These are phyloP conservation scores for Marsdenia floribunda DNA, from an alignment of 257 asterid species.

Conservation along the genomic window DNA sequence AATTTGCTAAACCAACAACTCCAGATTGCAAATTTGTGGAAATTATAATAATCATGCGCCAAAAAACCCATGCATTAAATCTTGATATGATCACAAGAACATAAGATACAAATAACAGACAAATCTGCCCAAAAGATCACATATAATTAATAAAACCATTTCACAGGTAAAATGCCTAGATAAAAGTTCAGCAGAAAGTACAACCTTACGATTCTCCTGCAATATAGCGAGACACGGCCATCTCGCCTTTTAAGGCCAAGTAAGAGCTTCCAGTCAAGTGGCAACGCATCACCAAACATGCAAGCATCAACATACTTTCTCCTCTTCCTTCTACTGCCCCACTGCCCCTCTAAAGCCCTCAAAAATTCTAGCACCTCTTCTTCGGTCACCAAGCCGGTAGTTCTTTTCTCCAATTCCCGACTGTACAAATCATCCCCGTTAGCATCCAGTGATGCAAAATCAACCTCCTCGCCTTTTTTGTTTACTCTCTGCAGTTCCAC, in stretches of 20 bases:
- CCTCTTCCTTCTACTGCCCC: constrained; percentile 93
- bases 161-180: not conserved
- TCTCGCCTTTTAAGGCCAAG: constrained; percentile 79
- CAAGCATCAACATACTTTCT: constrained; percentile 84
- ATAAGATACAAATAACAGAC: not conserved
- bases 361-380: constrained; percentile 57
- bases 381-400: constrained; percentile 61
- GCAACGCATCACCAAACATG: constrained; percentile 54
- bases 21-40: not conserved
- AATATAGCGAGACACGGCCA: constrained; percentile 57
- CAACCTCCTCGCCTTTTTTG: constrained; percentile 55
- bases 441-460: constrained; percentile 49
- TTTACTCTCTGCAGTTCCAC: constrained; percentile 47
- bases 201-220: constrained; percentile 79
- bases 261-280: constrained; percentile 80
- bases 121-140: not conserved
- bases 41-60: not conserved
- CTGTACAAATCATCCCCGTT: constrained; percentile 61
- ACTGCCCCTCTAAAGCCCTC: constrained; percentile 70
- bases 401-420: constrained; percentile 62
- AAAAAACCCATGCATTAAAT: not conserved
- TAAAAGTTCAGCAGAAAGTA: not conserved
- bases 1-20: not conserved
- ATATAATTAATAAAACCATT: not conserved
- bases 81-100: not conserved